Conservation (phyloP, 306 rosid genomes). For the Quercus ilex region DNA sequence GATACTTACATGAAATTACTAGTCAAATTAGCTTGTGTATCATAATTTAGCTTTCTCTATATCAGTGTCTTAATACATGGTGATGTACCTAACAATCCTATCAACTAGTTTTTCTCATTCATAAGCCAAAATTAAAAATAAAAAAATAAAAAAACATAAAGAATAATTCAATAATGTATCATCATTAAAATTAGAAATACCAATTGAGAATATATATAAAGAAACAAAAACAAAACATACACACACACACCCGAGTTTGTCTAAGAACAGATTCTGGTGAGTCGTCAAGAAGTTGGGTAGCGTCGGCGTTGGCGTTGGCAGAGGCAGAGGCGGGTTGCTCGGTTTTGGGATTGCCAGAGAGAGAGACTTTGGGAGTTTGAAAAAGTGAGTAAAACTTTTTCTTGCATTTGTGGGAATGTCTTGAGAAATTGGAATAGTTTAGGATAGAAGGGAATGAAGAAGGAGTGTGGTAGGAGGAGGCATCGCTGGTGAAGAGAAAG, state of each 20-base stretch:
- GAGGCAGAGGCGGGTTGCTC: constrained; percentile 15
- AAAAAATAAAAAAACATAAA: no score
- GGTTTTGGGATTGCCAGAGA: constrained; percentile 29
- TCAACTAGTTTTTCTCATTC: no score
- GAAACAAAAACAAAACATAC: neutral
- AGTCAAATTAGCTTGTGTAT: no score
- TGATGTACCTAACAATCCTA: no score
- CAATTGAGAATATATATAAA: no score
- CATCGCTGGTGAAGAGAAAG: constrained; percentile 26
- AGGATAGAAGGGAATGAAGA: constrained; percentile 6
- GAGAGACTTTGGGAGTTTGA: constrained; percentile 34
- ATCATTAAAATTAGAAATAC: no score
- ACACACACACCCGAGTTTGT: constrained; percentile 67
- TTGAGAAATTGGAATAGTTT: constrained; percentile 24
- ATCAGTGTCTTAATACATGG: no score
- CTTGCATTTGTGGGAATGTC: constrained; percentile 32
- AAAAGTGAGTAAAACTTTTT: constrained; percentile 7
- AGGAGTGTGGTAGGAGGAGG: neutral
- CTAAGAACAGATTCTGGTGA: constrained; percentile 33
- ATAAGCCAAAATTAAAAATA: no score
- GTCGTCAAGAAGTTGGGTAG: constrained; percentile 29
- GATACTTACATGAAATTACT: no score
- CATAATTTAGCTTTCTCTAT: no score
- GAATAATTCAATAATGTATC: no score
- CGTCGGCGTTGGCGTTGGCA: neutral